Conservation (phyloP, 805 yeast species). For the Grigorovia transvaalensis region DNA sequence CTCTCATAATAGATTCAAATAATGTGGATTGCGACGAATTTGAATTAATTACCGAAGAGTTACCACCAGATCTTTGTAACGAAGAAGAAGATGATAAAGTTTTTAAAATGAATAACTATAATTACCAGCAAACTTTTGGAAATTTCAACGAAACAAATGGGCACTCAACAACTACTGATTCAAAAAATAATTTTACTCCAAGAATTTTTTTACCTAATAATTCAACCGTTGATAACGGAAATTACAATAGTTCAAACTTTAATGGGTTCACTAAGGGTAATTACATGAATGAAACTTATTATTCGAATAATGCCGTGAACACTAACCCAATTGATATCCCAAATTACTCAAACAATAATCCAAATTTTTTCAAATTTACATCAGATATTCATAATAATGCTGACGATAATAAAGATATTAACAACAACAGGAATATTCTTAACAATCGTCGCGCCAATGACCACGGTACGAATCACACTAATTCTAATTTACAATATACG, state of each 20-base stretch:
- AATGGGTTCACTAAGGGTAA: background rate
- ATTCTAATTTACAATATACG: background rate
- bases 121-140: background rate
- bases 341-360: background rate
- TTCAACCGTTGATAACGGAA: background rate
- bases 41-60: background rate
- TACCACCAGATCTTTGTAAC: background rate
- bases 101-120: background rate
- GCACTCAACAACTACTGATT: background rate
- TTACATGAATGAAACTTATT: background rate
- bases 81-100: background rate
- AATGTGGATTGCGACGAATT: background rate
- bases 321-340: background rate
- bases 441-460: background rate
- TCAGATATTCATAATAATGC: background rate
- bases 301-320: background rate
- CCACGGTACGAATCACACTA: background rate
- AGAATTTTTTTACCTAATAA: constrained; percentile 1
- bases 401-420: background rate
- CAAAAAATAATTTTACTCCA: constrained; percentile 1
- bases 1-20: background rate
- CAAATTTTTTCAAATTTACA: background rate
- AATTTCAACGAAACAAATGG: background rate
- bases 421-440: background rate
- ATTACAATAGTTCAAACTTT: background rate